Evolutionary conservation across 257 asterid genomes (phyloP).

Genomic region (Mentha longifolia): DNA sequence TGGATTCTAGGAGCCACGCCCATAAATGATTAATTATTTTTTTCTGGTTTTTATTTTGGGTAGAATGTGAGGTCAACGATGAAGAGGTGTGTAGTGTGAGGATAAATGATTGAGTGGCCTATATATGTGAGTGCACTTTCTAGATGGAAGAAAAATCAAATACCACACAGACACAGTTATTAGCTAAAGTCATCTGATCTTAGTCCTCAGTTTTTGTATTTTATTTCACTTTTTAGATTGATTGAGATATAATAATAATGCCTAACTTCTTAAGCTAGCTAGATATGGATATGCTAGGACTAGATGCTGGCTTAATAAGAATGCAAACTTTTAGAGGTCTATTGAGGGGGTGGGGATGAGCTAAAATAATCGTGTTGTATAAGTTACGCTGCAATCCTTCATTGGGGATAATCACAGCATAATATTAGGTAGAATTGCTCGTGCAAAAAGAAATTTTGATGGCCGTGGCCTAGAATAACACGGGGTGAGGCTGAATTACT

Average conservation of each 20-base stretch:
- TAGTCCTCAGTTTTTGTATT: neutral
- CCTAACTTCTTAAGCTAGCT: conserved; percentile 5
- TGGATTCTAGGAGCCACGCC: conserved; percentile 18
- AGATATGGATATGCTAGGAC: neutral
- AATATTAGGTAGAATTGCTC: neutral
- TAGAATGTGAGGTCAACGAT: conserved; percentile 28
- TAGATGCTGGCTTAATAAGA: neutral
- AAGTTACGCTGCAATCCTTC: neutral
- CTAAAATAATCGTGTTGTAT: neutral
- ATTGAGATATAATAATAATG: conserved; percentile 9
- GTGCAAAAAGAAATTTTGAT: neutral
- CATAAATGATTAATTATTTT: neutral
- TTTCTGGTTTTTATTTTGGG: conserved; percentile 10
- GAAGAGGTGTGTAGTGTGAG: conserved; percentile 15
- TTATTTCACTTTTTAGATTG: neutral
- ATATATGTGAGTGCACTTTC: conserved; percentile 13
- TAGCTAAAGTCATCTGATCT: conserved; percentile 5
- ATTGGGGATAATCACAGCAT: neutral
- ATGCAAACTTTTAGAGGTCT: conserved; percentile 29
- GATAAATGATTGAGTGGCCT: conserved; percentile 35
- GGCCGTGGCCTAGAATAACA: neutral
- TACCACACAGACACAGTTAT: neutral
- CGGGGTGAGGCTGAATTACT: neutral
- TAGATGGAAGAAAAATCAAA: conserved; percentile 8
- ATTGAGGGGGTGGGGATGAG: neutral